Evolutionary conservation across 2,329 filamentous ascomycete species (phyloP), one percentile per base, ranked within the genome.

Genomic region (Fusarium sp.): DNA sequence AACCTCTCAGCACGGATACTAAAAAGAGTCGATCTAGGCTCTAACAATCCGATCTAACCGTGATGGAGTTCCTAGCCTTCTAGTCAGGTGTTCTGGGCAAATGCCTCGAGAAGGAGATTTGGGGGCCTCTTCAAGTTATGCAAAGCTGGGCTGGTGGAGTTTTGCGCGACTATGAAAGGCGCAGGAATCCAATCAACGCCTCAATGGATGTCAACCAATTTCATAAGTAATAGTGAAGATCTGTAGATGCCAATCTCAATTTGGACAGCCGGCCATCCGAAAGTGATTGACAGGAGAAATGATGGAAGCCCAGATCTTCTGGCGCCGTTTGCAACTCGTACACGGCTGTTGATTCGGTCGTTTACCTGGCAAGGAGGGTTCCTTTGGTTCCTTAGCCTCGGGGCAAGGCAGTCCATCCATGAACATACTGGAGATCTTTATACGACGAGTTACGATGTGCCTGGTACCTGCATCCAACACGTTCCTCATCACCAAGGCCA

Each of bases 211-310:
- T 28, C 34, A 37, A 47, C 34, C 23, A 37, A 55, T 61, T 53
- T 49, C 50, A 59, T 55, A 62, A 62, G 32, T 42, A 56, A 53
- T 20, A 47, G 34, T 71, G 68, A 66, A 62, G 68, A 71, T 71
- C 68, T 64, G 64, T 68, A 71, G 68, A 71, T 71, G 57, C 55
- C 55, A 71, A 70, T 70, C 63, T 71, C 55, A 71, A 70, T 71
- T 51, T 71, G 34, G 50, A 56, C 40, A 65, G 41, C 45, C 32
- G 55, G 59, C 37, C 55, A 61, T 61, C 58, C 28, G 41, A 37
- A 41, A 47, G 50, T 27, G 68, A 71, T 71, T 66, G 68, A 71
- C 68, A 71, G 68, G 64, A 71, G 64, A 53, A 53, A 50, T 67
- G 63, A 48, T 71, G 46, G 54, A 69, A 71, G 64, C 68, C 68